A percentile compares a stretch with the other conserved stretches of the same genome.
Conservation (phyloP, 352 stramenopile genomes). For the Globisporangium rhizosaccharum region DNA sequence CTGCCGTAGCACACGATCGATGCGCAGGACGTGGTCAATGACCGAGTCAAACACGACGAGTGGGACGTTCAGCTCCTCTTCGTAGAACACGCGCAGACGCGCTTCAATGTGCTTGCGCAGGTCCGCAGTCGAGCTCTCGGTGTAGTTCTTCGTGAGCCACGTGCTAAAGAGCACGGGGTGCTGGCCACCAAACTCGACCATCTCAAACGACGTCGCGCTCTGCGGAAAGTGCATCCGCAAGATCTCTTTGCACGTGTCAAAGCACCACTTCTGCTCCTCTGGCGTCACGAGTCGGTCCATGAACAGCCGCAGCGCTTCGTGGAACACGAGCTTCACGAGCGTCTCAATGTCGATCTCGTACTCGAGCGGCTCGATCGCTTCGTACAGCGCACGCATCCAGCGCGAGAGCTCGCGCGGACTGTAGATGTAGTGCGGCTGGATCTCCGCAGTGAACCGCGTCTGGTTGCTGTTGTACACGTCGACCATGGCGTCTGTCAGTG, state of each 20-base stretch:
- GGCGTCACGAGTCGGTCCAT: slow-evolving; percentile 97
- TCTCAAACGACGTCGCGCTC: slow-evolving; percentile 64
- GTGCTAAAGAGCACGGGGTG: slow-evolving; percentile 96
- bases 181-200: slow-evolving; percentile 69
- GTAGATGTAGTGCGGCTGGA: slow-evolving; percentile 99
- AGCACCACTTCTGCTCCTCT: slow-evolving; percentile 97
- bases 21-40: slow-evolving; percentile 98
- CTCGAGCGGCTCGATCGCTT: slow-evolving; percentile 95
- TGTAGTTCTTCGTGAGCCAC: slow-evolving; percentile 98
- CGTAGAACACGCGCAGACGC: slow-evolving; percentile 98
- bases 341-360: slow-evolving; percentile 94
- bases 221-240: slow-evolving; percentile 80
- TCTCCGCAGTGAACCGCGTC: slow-evolving; percentile 90
- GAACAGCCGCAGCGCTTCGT: slow-evolving; percentile 99
- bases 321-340: slow-evolving; percentile 96
- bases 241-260: slow-evolving; percentile 81
- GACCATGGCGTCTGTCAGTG: slow-evolving; percentile 99
- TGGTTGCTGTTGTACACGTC: slow-evolving; percentile 98
- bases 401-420: slow-evolving; percentile 98
- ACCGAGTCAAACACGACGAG: slow-evolving; percentile 99
- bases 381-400: slow-evolving; percentile 99
- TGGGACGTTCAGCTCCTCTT: slow-evolving; percentile 99
- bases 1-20: slow-evolving; percentile 97
- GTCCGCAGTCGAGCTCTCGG: slow-evolving; percentile 88
- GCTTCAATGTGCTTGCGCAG: slow-evolving; percentile 96